A percentile compares a stretch with the other conserved stretches of the same genome.
phyloP scores from a whole-genome alignment of 169 alveolate genomes.

The Plasmodium gallinaceum region DNA sequence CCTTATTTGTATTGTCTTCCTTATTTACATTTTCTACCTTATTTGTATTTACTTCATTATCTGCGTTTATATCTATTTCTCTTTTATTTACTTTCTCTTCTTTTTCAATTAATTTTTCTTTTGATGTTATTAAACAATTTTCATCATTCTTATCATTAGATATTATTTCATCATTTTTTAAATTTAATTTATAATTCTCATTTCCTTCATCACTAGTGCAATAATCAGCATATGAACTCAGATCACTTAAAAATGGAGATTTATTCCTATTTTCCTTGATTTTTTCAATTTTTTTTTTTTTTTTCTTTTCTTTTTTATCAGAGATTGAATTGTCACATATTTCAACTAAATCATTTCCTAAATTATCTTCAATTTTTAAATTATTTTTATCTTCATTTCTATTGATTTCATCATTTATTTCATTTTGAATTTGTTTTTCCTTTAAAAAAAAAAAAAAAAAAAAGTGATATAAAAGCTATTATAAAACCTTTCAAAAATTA shows the following conservation, averaged over 20 bases:
- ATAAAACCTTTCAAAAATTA: not conserved
- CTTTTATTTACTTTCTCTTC: not conserved
- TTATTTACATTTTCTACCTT: not conserved
- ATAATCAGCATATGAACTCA: slow-evolving; percentile 69
- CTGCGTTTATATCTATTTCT: not conserved
- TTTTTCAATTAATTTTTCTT: not conserved
- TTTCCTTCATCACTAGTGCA: slow-evolving; percentile 52
- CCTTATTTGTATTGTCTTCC: not conserved
- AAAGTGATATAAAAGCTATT: not conserved
- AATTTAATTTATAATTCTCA: not conserved
- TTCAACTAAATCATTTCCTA: not conserved
- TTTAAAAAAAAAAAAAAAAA: not conserved
- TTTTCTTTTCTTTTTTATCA: not conserved
- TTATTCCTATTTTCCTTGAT: slow-evolving; percentile 21
- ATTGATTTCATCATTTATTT: not conserved
- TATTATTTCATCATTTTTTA: not conserved
- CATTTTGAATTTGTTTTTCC: slow-evolving; percentile 1
- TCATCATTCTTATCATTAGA: not conserved
- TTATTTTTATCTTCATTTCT: slow-evolving; percentile 9
- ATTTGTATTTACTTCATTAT: not conserved
- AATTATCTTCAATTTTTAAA: not conserved
- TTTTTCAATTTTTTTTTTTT: slow-evolving; percentile 13
- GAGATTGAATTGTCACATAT: not conserved
- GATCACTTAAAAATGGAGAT: slow-evolving; percentile 73
- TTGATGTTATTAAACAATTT: not conserved